Base-by-base conservation (phyloP, 192 early-diverging fungal genomes). In the Physocladia obscura region DNA sequence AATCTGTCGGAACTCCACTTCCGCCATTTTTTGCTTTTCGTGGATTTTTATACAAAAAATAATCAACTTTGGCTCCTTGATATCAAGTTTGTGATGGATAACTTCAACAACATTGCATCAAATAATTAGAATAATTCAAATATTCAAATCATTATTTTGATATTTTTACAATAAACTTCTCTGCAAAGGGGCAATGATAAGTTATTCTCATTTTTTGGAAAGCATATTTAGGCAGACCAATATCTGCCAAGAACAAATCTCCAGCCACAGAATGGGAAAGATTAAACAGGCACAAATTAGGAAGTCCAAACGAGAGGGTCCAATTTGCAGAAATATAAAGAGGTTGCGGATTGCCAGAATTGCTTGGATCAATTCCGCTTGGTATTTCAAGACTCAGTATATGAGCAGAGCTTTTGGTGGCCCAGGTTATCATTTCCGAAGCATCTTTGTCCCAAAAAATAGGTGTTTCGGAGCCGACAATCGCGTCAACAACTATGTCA, bases 301-400 rank as follows among this genome's bases (percentile, higher is more conserved):
- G 92, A 1, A 89, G 83, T 17, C 89, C 91, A 34, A 92, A 76
- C 35, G 90, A 87, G 1, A 93, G 70, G 1, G 91, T 92, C 90
- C 91, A 93, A 75, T 88, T 89, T 3, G 91, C 86, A 26, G 60
- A 70, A 38, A 93, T 81, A 74, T 86, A 81, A 50, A 84, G 80
- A 6, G 71, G 50, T 13, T 76, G 69, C 5, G 86, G 82, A 30
- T 70, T 50, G 13, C 88, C 87, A 34, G 79, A 82, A 11, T 61
- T 61, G n/a, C n/a, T n/a, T 1, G 79, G 84, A 71, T 87, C 77
- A 4, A 90, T 73, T 15, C 90, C 90, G 71, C 86, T 88, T 2
- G 91, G 88, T 54, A 89, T 75, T 60, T 91, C 89, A n/a, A 92
- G 57, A 62, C 85, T 84, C 52, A 92, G 49, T 1, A 88, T 51